phyloP scores from a whole-genome alignment of 305 asterid genomes.

The Fraxinus velutina region DNA sequence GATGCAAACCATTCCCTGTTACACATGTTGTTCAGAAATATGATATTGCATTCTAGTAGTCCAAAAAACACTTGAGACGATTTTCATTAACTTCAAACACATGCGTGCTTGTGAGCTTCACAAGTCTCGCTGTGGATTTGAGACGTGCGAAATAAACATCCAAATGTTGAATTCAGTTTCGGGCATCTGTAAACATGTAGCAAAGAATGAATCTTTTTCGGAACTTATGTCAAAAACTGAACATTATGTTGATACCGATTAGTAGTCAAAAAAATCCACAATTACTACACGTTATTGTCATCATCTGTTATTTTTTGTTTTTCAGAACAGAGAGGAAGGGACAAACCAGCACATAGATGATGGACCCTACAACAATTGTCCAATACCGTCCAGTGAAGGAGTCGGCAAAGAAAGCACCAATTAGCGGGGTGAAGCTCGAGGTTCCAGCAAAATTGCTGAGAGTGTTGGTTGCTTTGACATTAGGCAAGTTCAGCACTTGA shows the following conservation, averaged over 20 bases:
- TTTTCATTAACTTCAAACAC: neutral
- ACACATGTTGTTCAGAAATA: neutral
- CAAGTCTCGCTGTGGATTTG: neutral
- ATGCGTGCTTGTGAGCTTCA: neutral
- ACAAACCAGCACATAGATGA: conserved; percentile 29
- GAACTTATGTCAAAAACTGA: neutral
- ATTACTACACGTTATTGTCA: neutral
- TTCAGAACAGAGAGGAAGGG: neutral
- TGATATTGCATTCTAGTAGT: neutral
- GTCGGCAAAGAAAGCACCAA: conserved; percentile 74
- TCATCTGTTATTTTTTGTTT: neutral
- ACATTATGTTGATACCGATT: neutral
- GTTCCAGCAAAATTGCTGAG: conserved; percentile 63
- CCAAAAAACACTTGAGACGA: neutral
- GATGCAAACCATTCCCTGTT: conserved; percentile 63
- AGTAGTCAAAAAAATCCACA: neutral
- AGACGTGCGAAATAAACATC: neutral
- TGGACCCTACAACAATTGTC: conserved; percentile 61
- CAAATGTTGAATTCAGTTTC: neutral
- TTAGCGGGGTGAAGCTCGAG: conserved; percentile 64
- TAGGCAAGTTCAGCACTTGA: conserved; percentile 61
- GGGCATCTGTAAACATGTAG: neutral
- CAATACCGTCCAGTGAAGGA: conserved; percentile 68
- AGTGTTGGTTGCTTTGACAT: conserved; percentile 69
- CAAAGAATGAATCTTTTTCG: neutral